phyloP scores from a whole-genome alignment of 768 basidiomycete genomes.

The Phlebiopsis flavidoalba region DNA sequence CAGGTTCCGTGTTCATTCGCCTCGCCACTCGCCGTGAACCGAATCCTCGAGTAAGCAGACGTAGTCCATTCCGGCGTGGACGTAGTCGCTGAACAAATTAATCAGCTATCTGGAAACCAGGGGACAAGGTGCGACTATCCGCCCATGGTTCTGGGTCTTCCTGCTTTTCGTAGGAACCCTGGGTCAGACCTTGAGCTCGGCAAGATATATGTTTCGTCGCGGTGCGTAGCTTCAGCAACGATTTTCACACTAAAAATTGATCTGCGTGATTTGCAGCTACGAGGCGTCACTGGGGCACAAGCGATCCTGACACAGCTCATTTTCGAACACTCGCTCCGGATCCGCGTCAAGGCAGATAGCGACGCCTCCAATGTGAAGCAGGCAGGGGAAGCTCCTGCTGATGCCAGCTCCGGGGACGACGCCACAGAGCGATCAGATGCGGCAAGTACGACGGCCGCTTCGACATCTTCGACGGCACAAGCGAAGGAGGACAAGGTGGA shows the following conservation, averaged over 20 bases:
- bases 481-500: not conserved
- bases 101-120: slow-evolving; percentile 53
- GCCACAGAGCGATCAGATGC: not conserved
- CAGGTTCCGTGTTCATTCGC: not conserved
- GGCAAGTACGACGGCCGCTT: not conserved
- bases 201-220: slow-evolving; percentile 47
- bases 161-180: slow-evolving; percentile 46
- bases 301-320: slow-evolving; percentile 48
- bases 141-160: slow-evolving; percentile 68
- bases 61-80: not conserved
- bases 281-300: slow-evolving; percentile 35
- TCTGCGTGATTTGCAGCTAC: slow-evolving; percentile 20
- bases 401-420: not conserved
- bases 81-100: not conserved
- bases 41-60: slow-evolving; percentile 25
- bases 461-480: not conserved
- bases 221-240: slow-evolving; percentile 11
- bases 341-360: slow-evolving; percentile 41
- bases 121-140: slow-evolving; percentile 38
- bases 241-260: slow-evolving; percentile 1
- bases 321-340: slow-evolving; percentile 51
- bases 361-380: not conserved
- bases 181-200: slow-evolving; percentile 38
- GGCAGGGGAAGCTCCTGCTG: not conserved
- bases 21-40: slow-evolving; percentile 30